A percentile compares a stretch with the other conserved stretches of the same genome.
Evolutionary conservation across 805 yeast genomes (phyloP).

Genomic region (Pichia scutulata): DNA sequence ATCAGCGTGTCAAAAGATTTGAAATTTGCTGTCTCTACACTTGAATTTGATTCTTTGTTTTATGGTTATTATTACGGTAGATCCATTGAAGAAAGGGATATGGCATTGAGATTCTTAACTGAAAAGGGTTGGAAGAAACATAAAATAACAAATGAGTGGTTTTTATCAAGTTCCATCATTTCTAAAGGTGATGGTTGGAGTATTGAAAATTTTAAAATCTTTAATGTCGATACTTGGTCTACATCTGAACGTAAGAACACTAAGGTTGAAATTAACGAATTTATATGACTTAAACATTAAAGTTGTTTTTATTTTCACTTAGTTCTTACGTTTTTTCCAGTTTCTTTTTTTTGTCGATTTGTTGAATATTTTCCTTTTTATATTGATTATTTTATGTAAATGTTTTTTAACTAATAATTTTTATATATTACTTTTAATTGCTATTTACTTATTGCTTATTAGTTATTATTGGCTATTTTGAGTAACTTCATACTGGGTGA

Average conservation of each 20-base stretch:
- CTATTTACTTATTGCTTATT: too few species aligned
- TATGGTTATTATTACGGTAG: constrained; percentile 38
- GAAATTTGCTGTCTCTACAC: constrained; percentile 21
- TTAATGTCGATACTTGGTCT: constrained; percentile 38
- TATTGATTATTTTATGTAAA: neutral
- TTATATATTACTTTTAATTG: neutral
- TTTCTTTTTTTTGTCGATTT: neutral
- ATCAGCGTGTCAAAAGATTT: constrained; percentile 19
- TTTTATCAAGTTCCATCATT: constrained; percentile 32
- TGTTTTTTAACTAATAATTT: neutral
- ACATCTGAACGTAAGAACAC: constrained; percentile 34
- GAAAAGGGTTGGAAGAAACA: constrained; percentile 33
- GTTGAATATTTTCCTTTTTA: neutral
- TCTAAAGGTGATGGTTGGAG: constrained; percentile 33
- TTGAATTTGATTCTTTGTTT: constrained; percentile 32
- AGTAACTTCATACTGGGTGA: too few species aligned
- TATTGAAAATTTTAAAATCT: constrained; percentile 36
- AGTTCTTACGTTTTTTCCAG: neutral
- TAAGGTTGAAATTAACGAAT: constrained; percentile 26
- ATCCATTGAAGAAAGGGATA: constrained; percentile 33
- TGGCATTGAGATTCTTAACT: constrained; percentile 28
- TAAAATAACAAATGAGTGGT: constrained; percentile 23
- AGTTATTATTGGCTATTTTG: too few species aligned
- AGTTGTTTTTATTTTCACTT: neutral
- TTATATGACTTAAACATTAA: neutral